Conservation (phyloP, 2,329 filamentous ascomycete species). For the Trichoderma sp. region DNA sequence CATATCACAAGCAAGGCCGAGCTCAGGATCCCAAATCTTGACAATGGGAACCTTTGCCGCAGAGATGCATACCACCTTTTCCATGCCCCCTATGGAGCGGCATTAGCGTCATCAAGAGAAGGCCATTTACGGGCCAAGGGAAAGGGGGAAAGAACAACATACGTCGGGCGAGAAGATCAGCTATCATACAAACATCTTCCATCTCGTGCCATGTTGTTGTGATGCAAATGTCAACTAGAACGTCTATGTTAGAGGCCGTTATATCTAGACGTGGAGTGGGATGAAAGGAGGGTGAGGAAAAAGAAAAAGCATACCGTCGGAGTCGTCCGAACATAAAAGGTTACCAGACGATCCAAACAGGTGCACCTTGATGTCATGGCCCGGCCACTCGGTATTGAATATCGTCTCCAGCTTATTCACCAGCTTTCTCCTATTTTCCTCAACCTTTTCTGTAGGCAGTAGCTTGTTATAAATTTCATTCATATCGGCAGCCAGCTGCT, state of each 20-base stretch:
- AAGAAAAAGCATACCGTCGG: conserved; percentile 69
- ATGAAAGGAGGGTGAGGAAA: neutral
- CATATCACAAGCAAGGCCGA: conserved; percentile 89
- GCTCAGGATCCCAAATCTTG: conserved; percentile 95
- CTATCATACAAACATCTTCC: conserved; percentile 86
- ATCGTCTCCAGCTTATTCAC: conserved; percentile 85
- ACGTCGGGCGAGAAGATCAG: conserved; percentile 81
- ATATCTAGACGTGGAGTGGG: neutral
- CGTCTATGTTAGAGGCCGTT: conserved; percentile 31
- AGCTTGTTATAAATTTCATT: conserved; percentile 79
- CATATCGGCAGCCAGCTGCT: conserved; percentile 76
- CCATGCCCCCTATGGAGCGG: conserved; percentile 77
- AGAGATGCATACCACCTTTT: conserved; percentile 91
- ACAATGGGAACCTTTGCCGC: conserved; percentile 97
- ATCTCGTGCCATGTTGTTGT: conserved; percentile 85
- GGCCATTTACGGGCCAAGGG: neutral
- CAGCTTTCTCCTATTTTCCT: conserved; percentile 69
- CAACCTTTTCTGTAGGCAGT: conserved; percentile 76
- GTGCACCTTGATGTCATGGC: conserved; percentile 82
- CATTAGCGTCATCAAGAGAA: conserved; percentile 32
- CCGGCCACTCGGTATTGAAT: conserved; percentile 88
- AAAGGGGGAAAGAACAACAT: conserved; percentile 38
- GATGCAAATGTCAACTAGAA: conserved; percentile 90
- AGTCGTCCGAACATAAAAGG: conserved; percentile 88
- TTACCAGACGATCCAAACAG: conserved; percentile 99